Base-by-base conservation (phyloP, 768 basidiomycete species). In the Russula abietina region DNA sequence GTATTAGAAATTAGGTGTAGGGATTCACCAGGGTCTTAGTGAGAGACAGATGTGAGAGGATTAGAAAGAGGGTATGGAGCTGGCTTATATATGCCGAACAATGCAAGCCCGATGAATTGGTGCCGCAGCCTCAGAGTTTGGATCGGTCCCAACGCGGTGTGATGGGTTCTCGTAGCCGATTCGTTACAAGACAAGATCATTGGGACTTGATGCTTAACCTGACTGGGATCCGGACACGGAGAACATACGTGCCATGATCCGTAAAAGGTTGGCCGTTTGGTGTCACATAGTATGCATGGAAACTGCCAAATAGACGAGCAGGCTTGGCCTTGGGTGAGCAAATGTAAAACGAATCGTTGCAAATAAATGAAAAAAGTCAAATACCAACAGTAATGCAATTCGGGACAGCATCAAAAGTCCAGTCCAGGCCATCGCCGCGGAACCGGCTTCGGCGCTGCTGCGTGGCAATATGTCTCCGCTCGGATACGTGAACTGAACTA, bases 241-340 rank as follows among this genome's bases (percentile, higher is more conserved):
- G 58, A 55, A 60, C 63, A 64, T 64, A 60, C 63, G 63, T 64
- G 58, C 59, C 54, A 63, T 55, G 59, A 64, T 55, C 58, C 63
- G 59, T 64, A 46, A 60, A 64, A 51, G 58, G 24, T 24, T 60
- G 48, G 58, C 58, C 48, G 22, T 51, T 45, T 51, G 33, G 12
- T 56, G 63, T 64, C 63, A 60, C 43, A 22, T 30, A 64, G 53
- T 55, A 64, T 64, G 59, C 33, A 64, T 60, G 63, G 63, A 64
- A 64, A 59, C 46, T 60, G 63, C 63, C 63, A 64, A 49, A 64
- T 64, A 64, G 63, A 64, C 58, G 58, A 60, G 63, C 39, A 60
- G 54, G 39, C 59, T 64, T 59, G 57, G 59, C 57, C 16, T 46
- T 52, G 62, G 55, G 63, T 33, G 48, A 33, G 36, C 52, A 51